A percentile compares a stretch with the other conserved stretches of the same genome.
phyloP scores from a whole-genome alignment of 192 early-diverging fungal species.

The Backusella psychrophila region DNA sequence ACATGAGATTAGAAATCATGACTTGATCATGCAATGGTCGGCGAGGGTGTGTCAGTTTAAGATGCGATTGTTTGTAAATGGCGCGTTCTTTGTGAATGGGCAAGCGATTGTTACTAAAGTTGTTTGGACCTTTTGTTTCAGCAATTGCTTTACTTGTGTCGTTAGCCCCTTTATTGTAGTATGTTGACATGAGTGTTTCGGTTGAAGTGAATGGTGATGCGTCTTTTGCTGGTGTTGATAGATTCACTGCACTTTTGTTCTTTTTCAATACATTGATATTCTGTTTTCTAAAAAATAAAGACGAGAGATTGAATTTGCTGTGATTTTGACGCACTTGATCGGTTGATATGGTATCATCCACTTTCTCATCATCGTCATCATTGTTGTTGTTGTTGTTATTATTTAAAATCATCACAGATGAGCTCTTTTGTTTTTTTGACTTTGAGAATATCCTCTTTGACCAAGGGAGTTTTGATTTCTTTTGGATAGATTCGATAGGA shows the following conservation, averaged over 20 bases:
- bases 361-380: background rate
- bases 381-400: background rate
- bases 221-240: background rate
- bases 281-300: background rate
- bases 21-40: conserved; percentile 74
- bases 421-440: background rate
- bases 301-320: background rate
- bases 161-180: background rate
- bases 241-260: background rate
- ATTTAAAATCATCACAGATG: background rate
- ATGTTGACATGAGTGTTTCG: background rate
- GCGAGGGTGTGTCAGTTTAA: conserved; percentile 71
- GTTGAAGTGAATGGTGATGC: background rate
- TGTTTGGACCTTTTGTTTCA: background rate
- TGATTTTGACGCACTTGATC: background rate
- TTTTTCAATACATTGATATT: background rate
- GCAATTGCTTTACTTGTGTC: background rate
- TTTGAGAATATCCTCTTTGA: background rate
- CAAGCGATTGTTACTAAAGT: conserved; percentile 7
- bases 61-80: conserved; percentile 70
- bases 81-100: conserved; percentile 78
- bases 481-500: background rate
- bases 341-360: background rate
- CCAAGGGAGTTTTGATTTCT: background rate
- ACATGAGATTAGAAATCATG: conserved; percentile 78